phyloP scores from a whole-genome alignment of 805 yeast genomes.

The Danielia oregonensis region DNA sequence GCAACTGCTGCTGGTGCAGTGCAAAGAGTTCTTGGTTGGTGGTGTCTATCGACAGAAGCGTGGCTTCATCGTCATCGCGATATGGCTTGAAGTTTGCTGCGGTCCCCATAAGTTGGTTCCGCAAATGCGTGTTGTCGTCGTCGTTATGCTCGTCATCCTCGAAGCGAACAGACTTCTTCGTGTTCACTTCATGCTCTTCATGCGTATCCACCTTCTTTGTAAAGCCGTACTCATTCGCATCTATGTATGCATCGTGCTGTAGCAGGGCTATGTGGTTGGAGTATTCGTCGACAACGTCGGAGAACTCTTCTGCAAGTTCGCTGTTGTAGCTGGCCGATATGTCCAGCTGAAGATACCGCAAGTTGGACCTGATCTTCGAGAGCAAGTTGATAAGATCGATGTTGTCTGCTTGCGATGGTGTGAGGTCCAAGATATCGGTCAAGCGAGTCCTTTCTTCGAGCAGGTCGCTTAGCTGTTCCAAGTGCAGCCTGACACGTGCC shows the following conservation, averaged over 20 bases:
- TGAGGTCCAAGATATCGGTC: conserved; percentile 24
- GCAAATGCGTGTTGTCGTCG: conserved; percentile 17
- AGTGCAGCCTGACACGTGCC: conserved; percentile 14
- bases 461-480: conserved; percentile 26
- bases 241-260: conserved; percentile 24
- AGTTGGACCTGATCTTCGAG: conserved; percentile 22
- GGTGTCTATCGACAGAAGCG: conserved; percentile 23
- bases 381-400: conserved; percentile 31
- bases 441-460: conserved; percentile 34
- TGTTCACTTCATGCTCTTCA: not conserved
- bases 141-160: conserved; percentile 25
- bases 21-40: conserved; percentile 40
- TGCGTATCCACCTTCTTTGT: conserved; percentile 3
- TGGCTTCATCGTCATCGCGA: conserved; percentile 18
- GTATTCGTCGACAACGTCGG: conserved; percentile 14
- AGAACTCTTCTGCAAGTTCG: conserved; percentile 3
- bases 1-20: conserved; percentile 37
- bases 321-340: conserved; percentile 8
- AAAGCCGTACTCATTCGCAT: conserved; percentile 29
- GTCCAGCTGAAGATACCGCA: conserved; percentile 29
- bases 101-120: conserved; percentile 36
- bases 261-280: conserved; percentile 15
- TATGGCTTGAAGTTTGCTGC: conserved; percentile 30
- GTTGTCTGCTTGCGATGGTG: conserved; percentile 39
- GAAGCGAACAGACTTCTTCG: conserved; percentile 35